Conservation (phyloP, 805 yeast genomes). For the Metschnikowia kofuensis region DNA sequence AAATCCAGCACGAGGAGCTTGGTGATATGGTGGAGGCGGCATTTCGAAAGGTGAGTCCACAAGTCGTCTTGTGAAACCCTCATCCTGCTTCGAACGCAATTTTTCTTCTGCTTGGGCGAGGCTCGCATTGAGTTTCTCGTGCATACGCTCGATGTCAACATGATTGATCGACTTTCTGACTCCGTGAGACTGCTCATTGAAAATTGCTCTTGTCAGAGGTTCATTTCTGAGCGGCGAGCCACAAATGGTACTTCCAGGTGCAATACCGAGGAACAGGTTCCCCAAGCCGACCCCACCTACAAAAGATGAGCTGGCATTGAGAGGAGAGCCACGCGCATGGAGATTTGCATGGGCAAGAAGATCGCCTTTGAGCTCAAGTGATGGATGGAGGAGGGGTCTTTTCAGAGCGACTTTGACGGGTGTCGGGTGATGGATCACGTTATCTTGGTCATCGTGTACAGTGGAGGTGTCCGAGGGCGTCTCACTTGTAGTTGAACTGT, state of each 20-base stretch:
- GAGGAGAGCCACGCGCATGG: slow-evolving; percentile 13
- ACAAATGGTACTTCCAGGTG: slow-evolving; percentile 21
- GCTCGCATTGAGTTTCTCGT: slow-evolving; percentile 19
- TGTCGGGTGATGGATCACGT: slow-evolving; percentile 13
- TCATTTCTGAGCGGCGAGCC: slow-evolving; percentile 29
- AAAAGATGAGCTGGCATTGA: slow-evolving; percentile 22
- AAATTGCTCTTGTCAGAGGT: background rate
- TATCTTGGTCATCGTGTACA: slow-evolving; percentile 1
- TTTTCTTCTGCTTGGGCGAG: slow-evolving; percentile 2
- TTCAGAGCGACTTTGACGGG: slow-evolving; percentile 12
- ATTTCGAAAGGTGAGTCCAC: slow-evolving; percentile 9
- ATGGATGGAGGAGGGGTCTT: slow-evolving; percentile 10
- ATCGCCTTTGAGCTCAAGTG: slow-evolving; percentile 5
- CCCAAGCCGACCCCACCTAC: slow-evolving; percentile 41
- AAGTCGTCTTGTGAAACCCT: background rate
- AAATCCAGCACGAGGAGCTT: slow-evolving; percentile 14
- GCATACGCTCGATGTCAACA: slow-evolving; percentile 31
- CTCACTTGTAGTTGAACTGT: background rate
- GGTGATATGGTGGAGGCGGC: slow-evolving; percentile 21
- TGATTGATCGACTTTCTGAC: slow-evolving; percentile 27
- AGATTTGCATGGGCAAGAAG: slow-evolving; percentile 1
- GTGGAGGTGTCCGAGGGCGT: slow-evolving; percentile 11
- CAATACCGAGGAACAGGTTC: slow-evolving; percentile 33
- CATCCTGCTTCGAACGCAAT: slow-evolving; percentile 1
- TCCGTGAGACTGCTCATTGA: slow-evolving; percentile 12